Conservation (phyloP, 1,284 basidiomycete genomes). For the Cutaneotrichosporon dermatis region DNA sequence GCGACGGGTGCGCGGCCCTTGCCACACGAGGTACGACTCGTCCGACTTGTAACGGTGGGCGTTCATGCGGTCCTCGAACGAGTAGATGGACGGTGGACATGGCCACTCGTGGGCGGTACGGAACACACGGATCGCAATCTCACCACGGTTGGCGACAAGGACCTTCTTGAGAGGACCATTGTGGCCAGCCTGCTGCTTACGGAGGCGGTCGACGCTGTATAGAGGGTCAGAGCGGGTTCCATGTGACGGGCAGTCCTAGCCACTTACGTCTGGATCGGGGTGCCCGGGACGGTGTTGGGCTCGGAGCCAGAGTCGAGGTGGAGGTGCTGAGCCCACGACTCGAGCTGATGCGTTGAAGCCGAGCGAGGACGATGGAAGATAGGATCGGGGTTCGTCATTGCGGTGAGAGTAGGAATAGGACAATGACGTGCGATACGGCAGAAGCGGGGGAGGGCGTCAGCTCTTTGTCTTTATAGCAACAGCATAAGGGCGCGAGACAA, state of each 20-base stretch:
- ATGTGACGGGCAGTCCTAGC: not conserved
- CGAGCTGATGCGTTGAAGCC: conserved; percentile 29
- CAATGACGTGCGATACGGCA: not conserved
- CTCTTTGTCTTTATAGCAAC: not conserved
- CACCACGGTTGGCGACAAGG: conserved; percentile 92
- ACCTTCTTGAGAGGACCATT: conserved; percentile 87
- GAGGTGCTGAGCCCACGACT: conserved; percentile 42
- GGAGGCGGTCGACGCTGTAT: conserved; percentile 80
- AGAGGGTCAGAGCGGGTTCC: conserved; percentile 1
- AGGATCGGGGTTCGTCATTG: not conserved
- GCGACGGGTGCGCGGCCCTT: conserved; percentile 91
- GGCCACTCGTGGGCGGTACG: conserved; percentile 96
- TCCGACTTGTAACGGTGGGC: conserved; percentile 99
- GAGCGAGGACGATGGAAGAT: conserved; percentile 4
- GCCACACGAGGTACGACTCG: conserved; percentile 96
- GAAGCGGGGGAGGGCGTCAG: not conserved
- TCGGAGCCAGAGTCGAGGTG: conserved; percentile 36
- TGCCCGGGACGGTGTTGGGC: conserved; percentile 23
- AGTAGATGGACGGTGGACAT: conserved; percentile 99
- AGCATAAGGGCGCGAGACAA: not conserved
- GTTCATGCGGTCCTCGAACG: conserved; percentile 90
- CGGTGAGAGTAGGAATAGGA: not conserved
- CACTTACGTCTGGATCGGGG: conserved; percentile 38
- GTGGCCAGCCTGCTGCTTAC: conserved; percentile 85
- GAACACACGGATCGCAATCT: conserved; percentile 99